Base-by-base conservation (phyloP, 2,329 filamentous ascomycete genomes). In the Zopfia rhizophila region DNA sequence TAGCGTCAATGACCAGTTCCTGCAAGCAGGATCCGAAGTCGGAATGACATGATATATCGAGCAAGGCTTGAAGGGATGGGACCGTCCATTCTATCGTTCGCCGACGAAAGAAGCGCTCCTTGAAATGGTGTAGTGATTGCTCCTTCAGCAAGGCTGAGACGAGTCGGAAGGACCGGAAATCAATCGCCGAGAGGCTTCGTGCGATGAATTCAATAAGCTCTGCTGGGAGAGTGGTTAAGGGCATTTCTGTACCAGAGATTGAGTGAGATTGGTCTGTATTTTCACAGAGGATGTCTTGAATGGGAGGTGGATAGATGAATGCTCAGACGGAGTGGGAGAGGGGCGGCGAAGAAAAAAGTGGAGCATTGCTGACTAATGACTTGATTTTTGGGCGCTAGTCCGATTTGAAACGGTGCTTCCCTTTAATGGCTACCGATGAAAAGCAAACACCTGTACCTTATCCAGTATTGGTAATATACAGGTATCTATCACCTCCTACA, bases 1-100 rank as follows among this genome's bases (percentile, higher is more conserved):
- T 67, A 2, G 63, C 58, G 30, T 68, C 60, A 12, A 69, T 55
- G 24, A 58, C 38, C 5, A 68, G 54, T 18, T 58, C 35, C 2
- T 47, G 54, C 2, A 67, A 32, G 11, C 44, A 39, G 27, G 27
- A 13, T 11, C 57, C 57, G 22, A 65, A 58, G 10, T 40, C n/a
- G 5, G 38, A 8, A 36, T 61, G 49, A 10, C 38, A 47, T 2
- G 56, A 47, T 38, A 65, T 49, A 7, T 53, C 43, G 7, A 54
- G 33, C 5, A 65, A 37, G 12, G 16, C 36, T 12, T 49, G 27
- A 7, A 67, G 50, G 13, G 47, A 50, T 17, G 45, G 28, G 7
- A 46, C 41, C 3, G 47, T 57, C 63, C 63, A 67, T 33, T 17
- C 14, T 4, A 64, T 3, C 0, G 52, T 56, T 5, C 43, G 51